phyloP scores from a whole-genome alignment of 352 stramenopile species.

The Globisporangium paroecandrum region DNA sequence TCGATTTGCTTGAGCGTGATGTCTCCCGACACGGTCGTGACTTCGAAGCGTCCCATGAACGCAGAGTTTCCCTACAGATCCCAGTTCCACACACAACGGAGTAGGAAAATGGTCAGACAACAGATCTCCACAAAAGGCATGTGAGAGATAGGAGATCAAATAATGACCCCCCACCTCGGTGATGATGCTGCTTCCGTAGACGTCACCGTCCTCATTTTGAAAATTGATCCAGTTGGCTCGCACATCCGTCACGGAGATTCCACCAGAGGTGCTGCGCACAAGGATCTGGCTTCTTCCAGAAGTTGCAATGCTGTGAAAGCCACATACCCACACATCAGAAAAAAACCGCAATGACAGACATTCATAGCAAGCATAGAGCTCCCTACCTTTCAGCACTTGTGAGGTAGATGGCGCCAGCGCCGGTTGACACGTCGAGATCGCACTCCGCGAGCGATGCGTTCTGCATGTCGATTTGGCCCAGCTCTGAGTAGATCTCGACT shows the following conservation, averaged over 20 bases:
- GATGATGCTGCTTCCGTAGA: slow-evolving; percentile 32
- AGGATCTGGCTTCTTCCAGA: slow-evolving; percentile 48
- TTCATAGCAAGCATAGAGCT: not conserved
- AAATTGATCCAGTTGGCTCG: slow-evolving; percentile 61
- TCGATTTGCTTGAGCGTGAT: slow-evolving; percentile 49
- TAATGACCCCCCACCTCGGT: slow-evolving; percentile 29
- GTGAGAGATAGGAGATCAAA: not conserved
- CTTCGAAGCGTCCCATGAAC: slow-evolving; percentile 71
- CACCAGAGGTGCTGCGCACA: slow-evolving; percentile 43
- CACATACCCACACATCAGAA: not conserved
- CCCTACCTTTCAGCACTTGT: slow-evolving; percentile 38
- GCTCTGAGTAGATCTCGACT: slow-evolving; percentile 34
- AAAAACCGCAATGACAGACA: not conserved
- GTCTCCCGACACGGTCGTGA: slow-evolving; percentile 53
- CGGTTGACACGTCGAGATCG: slow-evolving; percentile 44
- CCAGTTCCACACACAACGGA: not conserved
- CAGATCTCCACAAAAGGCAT: not conserved
- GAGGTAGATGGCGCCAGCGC: slow-evolving; percentile 44
- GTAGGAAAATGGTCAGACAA: not conserved
- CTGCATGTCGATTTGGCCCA: slow-evolving; percentile 42
- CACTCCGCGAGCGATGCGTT: slow-evolving; percentile 53
- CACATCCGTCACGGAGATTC: slow-evolving; percentile 38
- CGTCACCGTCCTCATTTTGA: slow-evolving; percentile 37
- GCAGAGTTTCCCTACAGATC: slow-evolving; percentile 42
- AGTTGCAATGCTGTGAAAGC: slow-evolving; percentile 31